These are phyloP conservation scores for Alternaria atra DNA, from an alignment of 2,329 filamentous ascomycete species.

Conservation along the genomic window DNA sequence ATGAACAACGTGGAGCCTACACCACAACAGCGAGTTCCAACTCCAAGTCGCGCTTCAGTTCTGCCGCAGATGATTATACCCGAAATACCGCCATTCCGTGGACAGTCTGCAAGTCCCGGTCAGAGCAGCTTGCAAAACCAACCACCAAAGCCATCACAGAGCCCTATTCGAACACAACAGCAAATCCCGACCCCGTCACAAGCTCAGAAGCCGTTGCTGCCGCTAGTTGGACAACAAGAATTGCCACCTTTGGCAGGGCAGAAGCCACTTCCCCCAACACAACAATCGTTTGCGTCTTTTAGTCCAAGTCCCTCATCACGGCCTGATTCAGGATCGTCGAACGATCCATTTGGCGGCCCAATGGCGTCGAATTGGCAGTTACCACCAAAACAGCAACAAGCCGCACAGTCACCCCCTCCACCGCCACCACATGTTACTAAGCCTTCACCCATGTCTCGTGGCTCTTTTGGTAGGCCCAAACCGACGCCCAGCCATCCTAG, in stretches of 20 bases:
- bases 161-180: conserved; percentile 28
- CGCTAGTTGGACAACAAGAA: conserved; percentile 33
- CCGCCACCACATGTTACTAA: conserved; percentile 25
- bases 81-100: conserved; percentile 48
- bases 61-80: conserved; percentile 44
- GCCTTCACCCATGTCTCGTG: conserved; percentile 35
- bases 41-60: conserved; percentile 45
- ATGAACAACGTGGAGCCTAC: conserved; percentile 53
- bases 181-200: conserved; percentile 20
- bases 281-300: conserved; percentile 34
- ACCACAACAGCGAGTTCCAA: conserved; percentile 41
- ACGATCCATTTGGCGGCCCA: conserved; percentile 43
- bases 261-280: conserved; percentile 36
- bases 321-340: conserved; percentile 36
- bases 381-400: conserved; percentile 11
- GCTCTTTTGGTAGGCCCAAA: conserved; percentile 44
- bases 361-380: conserved; percentile 25
- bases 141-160: conserved; percentile 30
- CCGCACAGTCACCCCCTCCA: conserved; percentile 14
- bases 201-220: conserved; percentile 30
- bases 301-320: conserved; percentile 22
- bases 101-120: conserved; percentile 26
- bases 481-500: conserved; percentile 28
- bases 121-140: conserved; percentile 22
- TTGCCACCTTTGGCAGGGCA: conserved; percentile 38